A percentile compares a stretch with the other conserved stretches of the same genome.
Conservation (phyloP, 306 rosid species). For the Fragaria ananassa region DNA sequence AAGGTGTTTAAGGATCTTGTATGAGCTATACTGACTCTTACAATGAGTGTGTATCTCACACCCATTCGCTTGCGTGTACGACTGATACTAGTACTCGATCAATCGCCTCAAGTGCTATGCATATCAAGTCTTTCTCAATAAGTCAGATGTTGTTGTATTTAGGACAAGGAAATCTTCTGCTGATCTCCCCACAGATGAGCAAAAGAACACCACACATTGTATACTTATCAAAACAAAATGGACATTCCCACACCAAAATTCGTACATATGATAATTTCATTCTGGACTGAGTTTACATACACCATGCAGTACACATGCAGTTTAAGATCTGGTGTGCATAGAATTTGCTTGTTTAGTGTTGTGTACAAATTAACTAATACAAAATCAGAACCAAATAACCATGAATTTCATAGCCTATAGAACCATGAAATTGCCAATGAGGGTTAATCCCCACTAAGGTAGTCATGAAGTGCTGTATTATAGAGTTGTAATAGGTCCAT, state of each 20-base stretch:
- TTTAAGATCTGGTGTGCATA: not conserved
- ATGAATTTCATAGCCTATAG: not conserved
- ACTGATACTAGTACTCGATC: not conserved
- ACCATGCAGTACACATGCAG: not conserved
- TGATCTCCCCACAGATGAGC: slow-evolving; percentile 38
- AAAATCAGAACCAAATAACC: not conserved
- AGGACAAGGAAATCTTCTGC: slow-evolving; percentile 41
- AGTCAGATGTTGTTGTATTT: slow-evolving; percentile 19
- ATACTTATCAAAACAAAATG: slow-evolving; percentile 12
- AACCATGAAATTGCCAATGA: not conserved
- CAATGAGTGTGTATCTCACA: not conserved
- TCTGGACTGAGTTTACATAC: not conserved
- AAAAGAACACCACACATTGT: slow-evolving; percentile 24
- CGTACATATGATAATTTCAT: not conserved
- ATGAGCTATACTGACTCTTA: not conserved
- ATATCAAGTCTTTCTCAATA: not conserved
- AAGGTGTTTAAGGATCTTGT: not conserved
- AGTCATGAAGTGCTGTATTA: not conserved
- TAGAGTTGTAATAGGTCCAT: not conserved
- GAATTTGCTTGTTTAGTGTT: not conserved
- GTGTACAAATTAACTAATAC: not conserved
- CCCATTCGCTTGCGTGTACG: not conserved
- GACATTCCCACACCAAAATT: not conserved
- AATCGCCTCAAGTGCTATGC: not conserved
- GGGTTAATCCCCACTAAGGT: not conserved